A percentile compares a stretch with the other conserved stretches of the same genome.
phyloP scores from a whole-genome alignment of 2,329 filamentous ascomycete species.

The Nectriaceae sp. region DNA sequence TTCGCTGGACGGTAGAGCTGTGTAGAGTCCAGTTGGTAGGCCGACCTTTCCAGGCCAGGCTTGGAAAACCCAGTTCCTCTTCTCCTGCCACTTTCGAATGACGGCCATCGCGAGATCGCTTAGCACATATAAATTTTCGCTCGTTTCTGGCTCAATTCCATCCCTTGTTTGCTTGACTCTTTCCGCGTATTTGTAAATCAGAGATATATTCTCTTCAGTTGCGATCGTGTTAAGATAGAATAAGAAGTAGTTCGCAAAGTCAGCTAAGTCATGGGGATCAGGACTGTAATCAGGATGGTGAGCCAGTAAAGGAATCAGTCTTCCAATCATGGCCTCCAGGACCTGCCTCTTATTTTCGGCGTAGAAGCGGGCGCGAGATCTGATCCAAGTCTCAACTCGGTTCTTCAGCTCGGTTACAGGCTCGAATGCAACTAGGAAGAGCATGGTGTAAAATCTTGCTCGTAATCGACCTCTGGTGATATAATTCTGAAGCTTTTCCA shows the following conservation, averaged over 20 bases:
- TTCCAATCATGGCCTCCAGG: conserved; percentile 79
- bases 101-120: conserved; percentile 84
- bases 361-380: conserved; percentile 73
- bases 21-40: conserved; percentile 78
- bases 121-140: conserved; percentile 79
- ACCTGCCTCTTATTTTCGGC: conserved; percentile 58
- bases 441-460: conserved; percentile 81
- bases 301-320: conserved; percentile 83
- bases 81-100: conserved; percentile 83
- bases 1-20: conserved; percentile 71
- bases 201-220: conserved; percentile 80
- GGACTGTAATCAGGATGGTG: conserved; percentile 88
- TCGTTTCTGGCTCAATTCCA: conserved; percentile 66
- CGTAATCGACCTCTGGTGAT: conserved; percentile 72
- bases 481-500: conserved; percentile 88
- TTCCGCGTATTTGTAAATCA: conserved; percentile 91
- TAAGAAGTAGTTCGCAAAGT: conserved; percentile 85
- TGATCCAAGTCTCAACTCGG: conserved; percentile 84
- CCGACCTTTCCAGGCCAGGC: conserved; percentile 80
- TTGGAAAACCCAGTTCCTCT: conserved; percentile 82
- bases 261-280: conserved; percentile 67
- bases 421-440: conserved; percentile 92
- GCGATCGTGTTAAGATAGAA: conserved; percentile 85
- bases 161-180: conserved; percentile 89
- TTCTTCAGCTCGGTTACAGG: conserved; percentile 72